phyloP scores from a whole-genome alignment of 352 stramenopile species.

The Phytophthora cactorum region DNA sequence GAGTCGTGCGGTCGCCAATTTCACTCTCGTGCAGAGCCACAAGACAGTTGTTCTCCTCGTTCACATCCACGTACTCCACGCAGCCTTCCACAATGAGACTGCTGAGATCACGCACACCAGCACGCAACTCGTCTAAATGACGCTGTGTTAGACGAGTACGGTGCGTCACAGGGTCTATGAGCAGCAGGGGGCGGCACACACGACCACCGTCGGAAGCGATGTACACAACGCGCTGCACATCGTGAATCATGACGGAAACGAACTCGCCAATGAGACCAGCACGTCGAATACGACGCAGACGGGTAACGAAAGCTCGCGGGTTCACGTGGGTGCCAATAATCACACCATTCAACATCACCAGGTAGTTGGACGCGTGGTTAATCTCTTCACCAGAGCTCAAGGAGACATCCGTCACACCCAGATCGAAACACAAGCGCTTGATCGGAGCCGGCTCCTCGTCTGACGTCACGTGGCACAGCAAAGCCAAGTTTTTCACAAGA shows the following conservation, averaged over 20 bases:
- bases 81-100: slow-evolving; percentile 94
- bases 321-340: slow-evolving; percentile 97
- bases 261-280: slow-evolving; percentile 95
- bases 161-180: slow-evolving; percentile 92
- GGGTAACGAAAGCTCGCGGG: slow-evolving; percentile 91
- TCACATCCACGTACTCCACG: slow-evolving; percentile 99
- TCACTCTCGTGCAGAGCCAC: slow-evolving; percentile 96
- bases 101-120: slow-evolving; percentile 77
- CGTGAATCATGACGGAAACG: slow-evolving; percentile 98
- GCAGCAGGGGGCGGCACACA: slow-evolving; percentile 97
- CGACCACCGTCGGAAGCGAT: slow-evolving; percentile 98
- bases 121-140: slow-evolving; percentile 94
- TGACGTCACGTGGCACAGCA: slow-evolving; percentile 97
- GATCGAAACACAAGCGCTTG: slow-evolving; percentile 95
- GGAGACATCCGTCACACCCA: slow-evolving; percentile 97
- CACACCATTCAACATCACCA: slow-evolving; percentile 99
- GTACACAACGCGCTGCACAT: slow-evolving; percentile 97
- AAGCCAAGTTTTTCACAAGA: slow-evolving; percentile 99
- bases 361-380: slow-evolving; percentile 93
- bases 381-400: slow-evolving; percentile 97
- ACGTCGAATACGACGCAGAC: slow-evolving; percentile 82
- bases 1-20: slow-evolving; percentile 93
- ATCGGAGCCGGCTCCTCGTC: slow-evolving; percentile 94
- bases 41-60: slow-evolving; percentile 99
- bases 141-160: slow-evolving; percentile 93